A percentile compares a stretch with the other conserved stretches of the same genome.
Conservation (phyloP, 805 yeast genomes). For the Suhomyces prunicola region DNA sequence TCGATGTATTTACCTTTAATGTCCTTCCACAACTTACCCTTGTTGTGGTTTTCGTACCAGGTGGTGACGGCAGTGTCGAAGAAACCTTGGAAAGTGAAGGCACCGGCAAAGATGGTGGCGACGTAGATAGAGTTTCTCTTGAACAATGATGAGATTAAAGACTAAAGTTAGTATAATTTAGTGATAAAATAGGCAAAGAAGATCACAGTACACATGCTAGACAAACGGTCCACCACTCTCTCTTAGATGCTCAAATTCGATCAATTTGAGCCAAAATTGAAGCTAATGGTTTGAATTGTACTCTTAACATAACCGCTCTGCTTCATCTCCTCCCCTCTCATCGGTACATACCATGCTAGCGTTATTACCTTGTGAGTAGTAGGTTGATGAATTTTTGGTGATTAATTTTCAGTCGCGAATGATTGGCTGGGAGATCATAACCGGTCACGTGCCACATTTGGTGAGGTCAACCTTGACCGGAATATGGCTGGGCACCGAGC, state of each 20-base stretch:
- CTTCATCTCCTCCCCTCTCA: not conserved
- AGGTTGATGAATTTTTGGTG: conserved; percentile 2
- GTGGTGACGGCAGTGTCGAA: conserved; percentile 64
- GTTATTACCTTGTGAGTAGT: not conserved
- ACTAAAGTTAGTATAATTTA: conserved; percentile 22
- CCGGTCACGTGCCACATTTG: not conserved
- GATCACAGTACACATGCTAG: not conserved
- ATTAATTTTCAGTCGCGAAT: conserved; percentile 4
- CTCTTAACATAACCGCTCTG: not conserved
- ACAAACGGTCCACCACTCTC: not conserved
- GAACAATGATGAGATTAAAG: conserved; percentile 23
- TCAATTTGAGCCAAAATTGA: not conserved
- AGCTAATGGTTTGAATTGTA: not conserved
- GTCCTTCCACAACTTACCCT: conserved; percentile 84
- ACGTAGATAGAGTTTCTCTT: conserved; percentile 91
- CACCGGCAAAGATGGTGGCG: conserved; percentile 75
- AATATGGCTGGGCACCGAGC: too few relatives aligned
- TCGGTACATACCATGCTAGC: not conserved
- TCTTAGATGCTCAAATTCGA: not conserved
- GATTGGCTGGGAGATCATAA: conserved; percentile 1
- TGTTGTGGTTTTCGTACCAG: conserved; percentile 77
- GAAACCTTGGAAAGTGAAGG: conserved; percentile 80
- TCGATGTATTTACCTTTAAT: conserved; percentile 57
- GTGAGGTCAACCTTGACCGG: too few relatives aligned
- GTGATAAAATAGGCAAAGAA: not conserved